Evolutionary conservation across 2,329 filamentous ascomycete genomes (phyloP), one percentile per base, ranked within the genome.

Genomic region (Emergomyces africanus): DNA sequence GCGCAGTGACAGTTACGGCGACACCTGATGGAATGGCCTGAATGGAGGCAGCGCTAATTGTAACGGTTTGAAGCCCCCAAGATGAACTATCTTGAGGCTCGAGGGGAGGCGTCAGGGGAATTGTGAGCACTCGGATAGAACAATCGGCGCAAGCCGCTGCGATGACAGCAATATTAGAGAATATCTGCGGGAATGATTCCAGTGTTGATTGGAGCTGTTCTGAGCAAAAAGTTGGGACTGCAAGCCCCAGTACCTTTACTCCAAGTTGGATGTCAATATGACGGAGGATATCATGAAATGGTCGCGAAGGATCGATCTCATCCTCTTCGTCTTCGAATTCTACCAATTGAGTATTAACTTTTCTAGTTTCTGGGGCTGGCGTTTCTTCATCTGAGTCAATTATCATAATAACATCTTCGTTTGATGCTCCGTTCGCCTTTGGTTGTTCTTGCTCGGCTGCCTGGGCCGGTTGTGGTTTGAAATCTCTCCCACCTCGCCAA

Each of bases 401-500:
- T 51, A 83, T 77, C 73, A 82, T 81, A 59, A 81, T 71, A 15
- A 73, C 70, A 64, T 82, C 77, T 18, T 55, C 67, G 39, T 65
- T 72, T 59, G 54, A 62, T 25, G 66, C 70, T 50, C 74, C 76
- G 62, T 78, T 77, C 63, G 72, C 67, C 60, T 73, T 74, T 28
- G 69, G 65, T 33, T 67, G 64, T 28, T 65, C 57, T 5, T 64
- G 59, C 37, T 65, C 62, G 54, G 60, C 57, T 57, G 66, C 63
- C 33, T 57, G 57, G 3, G 64, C 54, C 41, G 67, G 59, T 62
- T 71, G 67, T 42, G 66, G 59, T 39, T 77, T 77, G 59, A 81
- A 75, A 0, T 73, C 71, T 35, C 74, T 75, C 3, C 83, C 83
- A 49, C 82, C 82, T 69, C 81, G 76, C 83, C 83, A 86, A 35